These are phyloP conservation scores for Nakazawaea holstii DNA, from an alignment of 805 yeast species.

Conservation along the genomic window DNA sequence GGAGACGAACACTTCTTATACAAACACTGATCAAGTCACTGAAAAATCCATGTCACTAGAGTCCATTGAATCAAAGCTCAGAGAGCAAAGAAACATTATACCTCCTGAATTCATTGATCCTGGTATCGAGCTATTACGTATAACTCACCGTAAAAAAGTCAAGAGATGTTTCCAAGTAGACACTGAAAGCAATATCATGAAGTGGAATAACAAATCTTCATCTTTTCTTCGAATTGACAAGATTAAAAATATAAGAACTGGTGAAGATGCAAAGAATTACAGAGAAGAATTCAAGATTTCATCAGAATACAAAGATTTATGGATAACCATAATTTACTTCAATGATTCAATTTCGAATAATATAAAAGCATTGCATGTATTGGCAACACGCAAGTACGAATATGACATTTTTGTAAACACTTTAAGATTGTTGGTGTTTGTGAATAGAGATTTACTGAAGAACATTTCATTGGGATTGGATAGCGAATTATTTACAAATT, in stretches of 20 bases:
- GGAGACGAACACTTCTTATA: background rate
- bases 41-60: background rate
- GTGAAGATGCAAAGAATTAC: conserved; percentile 74
- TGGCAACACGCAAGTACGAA: conserved; percentile 50
- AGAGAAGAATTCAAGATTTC: conserved; percentile 80
- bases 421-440: conserved; percentile 46
- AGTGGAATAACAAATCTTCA: conserved; percentile 50
- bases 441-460: conserved; percentile 57
- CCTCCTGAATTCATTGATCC: conserved; percentile 44
- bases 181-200: conserved; percentile 44
- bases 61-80: background rate
- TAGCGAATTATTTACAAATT: conserved; percentile 35
- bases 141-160: conserved; percentile 66
- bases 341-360: conserved; percentile 52
- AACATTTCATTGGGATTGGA: conserved; percentile 48
- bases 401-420: conserved; percentile 52
- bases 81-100: conserved; percentile 20
- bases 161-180: conserved; percentile 54
- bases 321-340: conserved; percentile 80
- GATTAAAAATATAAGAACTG: conserved; percentile 56
- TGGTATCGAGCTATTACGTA: conserved; percentile 61
- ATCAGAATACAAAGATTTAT: conserved; percentile 53
- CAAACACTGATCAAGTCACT: no score
- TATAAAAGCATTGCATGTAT: conserved; percentile 73
- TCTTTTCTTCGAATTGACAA: conserved; percentile 51